These are phyloP conservation scores for Nadsonia commutata DNA, from an alignment of 1,139 yeast genomes.

Conservation along the genomic window DNA sequence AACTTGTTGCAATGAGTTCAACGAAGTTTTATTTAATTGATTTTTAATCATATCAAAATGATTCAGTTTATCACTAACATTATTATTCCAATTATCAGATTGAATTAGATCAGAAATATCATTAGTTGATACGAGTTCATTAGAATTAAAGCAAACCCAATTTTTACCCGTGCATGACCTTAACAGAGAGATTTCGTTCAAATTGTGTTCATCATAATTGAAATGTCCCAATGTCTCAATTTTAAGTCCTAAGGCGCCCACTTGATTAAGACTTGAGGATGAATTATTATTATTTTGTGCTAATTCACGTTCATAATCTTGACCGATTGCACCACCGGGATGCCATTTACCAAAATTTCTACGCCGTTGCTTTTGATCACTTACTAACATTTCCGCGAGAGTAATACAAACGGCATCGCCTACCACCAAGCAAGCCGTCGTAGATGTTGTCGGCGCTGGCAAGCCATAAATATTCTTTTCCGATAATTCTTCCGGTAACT, in stretches of 20 bases:
- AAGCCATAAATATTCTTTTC: constrained; percentile 64
- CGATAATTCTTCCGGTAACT: constrained; percentile 39
- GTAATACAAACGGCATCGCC: constrained; percentile 73
- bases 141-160: neutral
- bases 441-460: constrained; percentile 79
- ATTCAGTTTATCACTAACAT: neutral
- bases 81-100: neutral
- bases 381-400: constrained; percentile 49
- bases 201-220: neutral
- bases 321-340: constrained; percentile 87
- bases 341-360: constrained; percentile 53
- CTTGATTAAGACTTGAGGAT: neutral
- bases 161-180: neutral
- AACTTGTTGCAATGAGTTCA: neutral
- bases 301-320: constrained; percentile 22
- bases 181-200: neutral
- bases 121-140: neutral
- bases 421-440: constrained; percentile 59
- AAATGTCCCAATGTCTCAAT: neutral
- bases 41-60: neutral
- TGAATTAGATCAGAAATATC: neutral
- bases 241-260: neutral
- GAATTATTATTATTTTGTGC: neutral
- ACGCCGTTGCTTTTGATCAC: constrained; percentile 39
- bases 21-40: neutral